Percentiles rank a stretch among this genome's conserved stretches.
Conservation (phyloP, 371 early-diverging fungal species). For the Sporodiniella umbellata region DNA sequence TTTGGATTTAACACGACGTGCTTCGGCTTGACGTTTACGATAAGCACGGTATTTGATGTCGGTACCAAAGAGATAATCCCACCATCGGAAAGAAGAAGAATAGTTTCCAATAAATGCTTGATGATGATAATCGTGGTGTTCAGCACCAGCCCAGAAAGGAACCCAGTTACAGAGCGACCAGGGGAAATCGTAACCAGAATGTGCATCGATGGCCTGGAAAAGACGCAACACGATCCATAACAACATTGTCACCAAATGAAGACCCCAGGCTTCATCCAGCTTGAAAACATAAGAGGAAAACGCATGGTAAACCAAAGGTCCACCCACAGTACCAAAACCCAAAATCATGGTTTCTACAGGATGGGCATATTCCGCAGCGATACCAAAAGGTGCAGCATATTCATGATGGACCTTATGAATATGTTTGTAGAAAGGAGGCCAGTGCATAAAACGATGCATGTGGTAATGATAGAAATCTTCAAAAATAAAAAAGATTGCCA, state of each 20-base stretch:
- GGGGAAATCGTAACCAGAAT: conserved; percentile 95
- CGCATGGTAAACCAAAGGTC: conserved; percentile 59
- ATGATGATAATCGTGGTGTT: conserved; percentile 88
- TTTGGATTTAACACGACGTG: conserved; percentile 10
- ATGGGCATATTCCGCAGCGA: conserved; percentile 87
- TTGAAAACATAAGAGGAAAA: conserved; percentile 11
- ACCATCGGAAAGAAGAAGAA: conserved; percentile 78
- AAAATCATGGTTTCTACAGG: conserved; percentile 79
- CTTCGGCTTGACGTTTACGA: conserved; percentile 44
- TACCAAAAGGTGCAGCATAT: conserved; percentile 89
- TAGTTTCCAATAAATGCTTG: conserved; percentile 82
- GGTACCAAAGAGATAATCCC: conserved; percentile 83
- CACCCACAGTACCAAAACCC: conserved; percentile 74
- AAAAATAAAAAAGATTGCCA: conserved; percentile 77
- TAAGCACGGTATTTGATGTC: conserved; percentile 74
- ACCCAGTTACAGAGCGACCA: conserved; percentile 79
- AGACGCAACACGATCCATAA: conserved; percentile 79
- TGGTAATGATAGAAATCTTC: conserved; percentile 86
- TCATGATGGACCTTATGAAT: conserved; percentile 96
- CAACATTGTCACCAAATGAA: conserved; percentile 80
- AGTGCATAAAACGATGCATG: conserved; percentile 87
- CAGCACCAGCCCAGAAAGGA: conserved; percentile 83
- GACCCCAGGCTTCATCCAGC: conserved; percentile 48
- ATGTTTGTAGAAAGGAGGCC: conserved; percentile 82
- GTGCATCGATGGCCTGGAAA: conserved; percentile 88